Evolutionary conservation across 2,329 filamentous ascomycete genomes (phyloP).

Genomic region (Pyricularia grisea): DNA sequence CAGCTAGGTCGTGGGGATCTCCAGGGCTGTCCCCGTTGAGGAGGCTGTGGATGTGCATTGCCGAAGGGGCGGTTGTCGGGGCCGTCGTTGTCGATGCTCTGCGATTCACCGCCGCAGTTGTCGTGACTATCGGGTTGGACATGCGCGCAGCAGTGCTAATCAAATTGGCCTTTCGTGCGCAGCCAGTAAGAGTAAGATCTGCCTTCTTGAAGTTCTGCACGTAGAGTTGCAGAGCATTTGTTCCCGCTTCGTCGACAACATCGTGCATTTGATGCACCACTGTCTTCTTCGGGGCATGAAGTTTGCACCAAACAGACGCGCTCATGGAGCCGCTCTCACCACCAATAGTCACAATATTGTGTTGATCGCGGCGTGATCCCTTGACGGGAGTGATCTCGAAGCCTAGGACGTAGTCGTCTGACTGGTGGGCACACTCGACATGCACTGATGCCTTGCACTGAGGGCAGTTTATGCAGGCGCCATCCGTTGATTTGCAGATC

Average conservation of each 20-base stretch:
- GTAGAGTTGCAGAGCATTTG: constrained; percentile 77
- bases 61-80: constrained; percentile 13
- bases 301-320: constrained; percentile 86
- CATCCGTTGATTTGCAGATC: constrained; percentile 62
- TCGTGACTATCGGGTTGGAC: constrained; percentile 28
- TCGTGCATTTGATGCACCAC: constrained; percentile 74
- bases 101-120: constrained; percentile 31
- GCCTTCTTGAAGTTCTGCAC: constrained; percentile 90
- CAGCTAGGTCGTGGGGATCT: constrained; percentile 15
- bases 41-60: constrained; percentile 12
- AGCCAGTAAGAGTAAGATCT: constrained; percentile 81
- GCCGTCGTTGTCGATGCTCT: constrained; percentile 45
- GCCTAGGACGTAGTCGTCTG: constrained; percentile 65
- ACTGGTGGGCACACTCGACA: constrained; percentile 80
- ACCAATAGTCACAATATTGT: constrained; percentile 70
- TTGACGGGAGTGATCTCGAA: constrained; percentile 91
- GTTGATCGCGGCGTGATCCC: constrained; percentile 72
- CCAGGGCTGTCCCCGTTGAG: constrained; percentile 19
- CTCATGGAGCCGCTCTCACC: constrained; percentile 74
- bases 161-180: constrained; percentile 83
- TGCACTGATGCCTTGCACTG: constrained; percentile 67
- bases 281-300: constrained; percentile 66
- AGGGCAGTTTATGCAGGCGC: constrained; percentile 80
- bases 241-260: constrained; percentile 56
- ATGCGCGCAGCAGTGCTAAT: constrained; percentile 55